Base-by-base conservation (phyloP, 768 basidiomycete species). In the Nevesoporus exiguus region DNA sequence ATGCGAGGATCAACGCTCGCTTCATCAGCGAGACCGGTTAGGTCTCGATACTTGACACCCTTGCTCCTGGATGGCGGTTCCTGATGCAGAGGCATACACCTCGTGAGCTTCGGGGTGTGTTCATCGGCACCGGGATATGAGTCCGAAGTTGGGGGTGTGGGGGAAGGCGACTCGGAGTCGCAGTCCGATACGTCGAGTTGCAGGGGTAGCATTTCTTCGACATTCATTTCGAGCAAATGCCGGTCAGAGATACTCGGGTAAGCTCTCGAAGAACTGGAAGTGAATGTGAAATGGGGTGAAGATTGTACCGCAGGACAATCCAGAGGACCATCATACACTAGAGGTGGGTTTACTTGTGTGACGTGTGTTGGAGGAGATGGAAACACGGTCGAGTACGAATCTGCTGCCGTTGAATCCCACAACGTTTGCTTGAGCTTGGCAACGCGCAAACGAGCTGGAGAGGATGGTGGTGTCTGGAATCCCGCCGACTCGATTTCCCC, bases 331-430 rank as follows among this genome's bases (percentile, higher is more conserved):
- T 54, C 67, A 5, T 59, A 58, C 7, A 61, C 60, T n/a, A 66
- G 47, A 21, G 60, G 51, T 24, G 15, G 51, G 25, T 70, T 51
- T 6, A 21, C 37, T 42, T 50, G 60, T 3, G 68, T 71, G 4
- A 68, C 50, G 3, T 30, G 37, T 25, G 68, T 70, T 25, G 64
- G 61, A 51, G 68, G 68, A 2, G 67, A 71, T 13, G 65, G 63
- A 37, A 55, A 37, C 5, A 21, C 39, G 19, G 24, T 56, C 25
- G 54, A 51, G 24, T 17, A 45, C 1, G 59, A 47, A 25, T 58
- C 47, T 22, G 29, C 44, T 31, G 46, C 40, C 10, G 39, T 36
- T 14, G 59, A 34, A 11, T 62, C 57, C 25, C 36, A 57, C 46
- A 62, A 27, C 5, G 39, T 19, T 43, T 49, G 50, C 30, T 19